Evolutionary conservation across 208 protist genomes (phyloP).

Genomic region (Acanthamoeba quina): DNA sequence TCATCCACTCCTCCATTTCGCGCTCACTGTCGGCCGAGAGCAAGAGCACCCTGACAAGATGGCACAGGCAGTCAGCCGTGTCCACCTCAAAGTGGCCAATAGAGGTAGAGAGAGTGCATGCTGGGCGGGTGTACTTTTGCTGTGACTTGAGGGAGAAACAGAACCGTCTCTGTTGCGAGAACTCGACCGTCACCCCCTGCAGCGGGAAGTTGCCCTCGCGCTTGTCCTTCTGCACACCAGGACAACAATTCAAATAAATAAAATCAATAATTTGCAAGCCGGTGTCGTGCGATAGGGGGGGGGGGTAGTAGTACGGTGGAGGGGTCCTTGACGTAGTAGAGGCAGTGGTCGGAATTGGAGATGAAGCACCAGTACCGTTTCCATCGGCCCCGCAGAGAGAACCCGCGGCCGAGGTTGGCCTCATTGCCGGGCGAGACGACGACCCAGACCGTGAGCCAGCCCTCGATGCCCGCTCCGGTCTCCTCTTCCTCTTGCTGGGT

Average conservation of each 20-base stretch:
- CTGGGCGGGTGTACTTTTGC: background rate
- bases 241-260: background rate
- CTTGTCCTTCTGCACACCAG: background rate
- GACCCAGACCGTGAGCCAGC: background rate
- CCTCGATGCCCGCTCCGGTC: background rate
- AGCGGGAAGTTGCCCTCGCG: background rate
- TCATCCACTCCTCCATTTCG: background rate
- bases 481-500: background rate
- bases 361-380: conserved; percentile 7
- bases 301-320: background rate
- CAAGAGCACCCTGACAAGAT: background rate
- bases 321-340: conserved; percentile 1
- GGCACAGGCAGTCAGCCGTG: background rate
- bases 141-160: background rate
- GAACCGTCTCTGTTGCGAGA: background rate
- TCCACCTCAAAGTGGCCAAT: background rate
- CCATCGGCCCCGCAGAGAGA: background rate
- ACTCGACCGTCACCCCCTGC: conserved; percentile 6
- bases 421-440: background rate
- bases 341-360: background rate
- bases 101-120: background rate
- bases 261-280: background rate
- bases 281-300: background rate
- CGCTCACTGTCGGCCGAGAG: background rate
- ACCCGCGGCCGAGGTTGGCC: background rate